Evolutionary conservation across 2,329 filamentous ascomycete genomes (phyloP).

Genomic region (Talaromyces funiculosus): DNA sequence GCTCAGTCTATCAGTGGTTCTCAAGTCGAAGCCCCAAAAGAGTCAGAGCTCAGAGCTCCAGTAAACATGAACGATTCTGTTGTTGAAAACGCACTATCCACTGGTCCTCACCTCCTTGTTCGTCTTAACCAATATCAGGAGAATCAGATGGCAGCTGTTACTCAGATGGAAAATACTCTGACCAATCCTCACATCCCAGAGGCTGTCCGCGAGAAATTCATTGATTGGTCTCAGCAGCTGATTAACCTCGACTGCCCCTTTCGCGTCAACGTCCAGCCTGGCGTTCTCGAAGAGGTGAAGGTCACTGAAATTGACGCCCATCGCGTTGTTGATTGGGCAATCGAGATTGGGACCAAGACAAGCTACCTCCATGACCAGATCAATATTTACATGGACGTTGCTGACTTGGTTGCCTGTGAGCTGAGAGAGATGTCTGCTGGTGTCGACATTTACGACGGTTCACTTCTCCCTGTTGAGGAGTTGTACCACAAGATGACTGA

Average conservation of each 20-base stretch:
- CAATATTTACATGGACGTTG: neutral
- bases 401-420: neutral
- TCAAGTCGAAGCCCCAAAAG: neutral
- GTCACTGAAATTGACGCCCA: constrained; percentile 8
- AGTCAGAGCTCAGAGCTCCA: neutral
- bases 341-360: neutral
- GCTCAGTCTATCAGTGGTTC: neutral
- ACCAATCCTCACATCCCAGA: neutral
- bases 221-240: constrained; percentile 1
- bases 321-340: constrained; percentile 6
- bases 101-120: neutral
- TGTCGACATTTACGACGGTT: neutral
- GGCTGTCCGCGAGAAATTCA: neutral
- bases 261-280: neutral
- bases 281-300: neutral
- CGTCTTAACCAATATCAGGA: neutral
- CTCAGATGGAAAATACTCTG: constrained; percentile 4
- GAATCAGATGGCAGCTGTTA: neutral
- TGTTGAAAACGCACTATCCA: neutral
- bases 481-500: constrained; percentile 7
- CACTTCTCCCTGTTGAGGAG: neutral
- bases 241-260: constrained; percentile 4
- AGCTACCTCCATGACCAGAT: neutral
- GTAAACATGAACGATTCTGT: neutral
- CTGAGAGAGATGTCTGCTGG: neutral